Base-by-base conservation (phyloP, 139 green algal genomes). In the Chlamydomonas urium region DNA sequence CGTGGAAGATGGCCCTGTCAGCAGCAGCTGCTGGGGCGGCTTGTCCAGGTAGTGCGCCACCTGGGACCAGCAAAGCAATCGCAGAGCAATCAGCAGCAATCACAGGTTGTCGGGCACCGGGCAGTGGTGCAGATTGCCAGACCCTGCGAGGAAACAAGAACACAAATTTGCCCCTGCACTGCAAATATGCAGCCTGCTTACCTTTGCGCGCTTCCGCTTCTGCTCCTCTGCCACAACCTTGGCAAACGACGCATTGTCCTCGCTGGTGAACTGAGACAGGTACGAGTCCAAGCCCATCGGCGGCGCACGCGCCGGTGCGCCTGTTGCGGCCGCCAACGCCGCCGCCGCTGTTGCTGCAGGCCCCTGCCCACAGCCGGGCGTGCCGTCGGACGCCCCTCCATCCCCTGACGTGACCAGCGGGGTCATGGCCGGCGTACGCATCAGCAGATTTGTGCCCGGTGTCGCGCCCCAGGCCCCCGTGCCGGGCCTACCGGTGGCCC, bases 241-340 rank as follows among this genome's bases (percentile, higher is more conserved):
- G 21, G 71, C 31, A 56, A 96, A 97, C 35, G 80, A 86, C 19
- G 89, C 89, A 47, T 97, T 97, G 82, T 97, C 92, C 71, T 97
- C 92, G 8, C 80, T 87, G 21, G 87, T 93, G 83, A 92, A 85
- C 0, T 42, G 33, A 1, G 65, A 57, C 23, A 96, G 72, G 72
- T 94, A 96, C 10, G 59, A n/a, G 74, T 97, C 91, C 33, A 97
- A 66, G 2, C 80, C 76, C 65, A 86, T 37, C 3, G 63, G 45
- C 0, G 75, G 75, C 2, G 77, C 78, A 2, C 59, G 29, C 0
- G 47, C 57, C 0, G 65, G 56, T 10, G 57, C 26, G 6, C 23
- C 36, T 31, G 23, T 61, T 1, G 37, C 37, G 5, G 35, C 34
- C 45, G 37, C 61, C 6, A 33, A 35, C 31, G 31, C 31, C 6